Evolutionary conservation across 768 basidiomycete genomes (phyloP), one percentile per base, ranked within the genome.

Genomic region (Collybia mongolica): DNA sequence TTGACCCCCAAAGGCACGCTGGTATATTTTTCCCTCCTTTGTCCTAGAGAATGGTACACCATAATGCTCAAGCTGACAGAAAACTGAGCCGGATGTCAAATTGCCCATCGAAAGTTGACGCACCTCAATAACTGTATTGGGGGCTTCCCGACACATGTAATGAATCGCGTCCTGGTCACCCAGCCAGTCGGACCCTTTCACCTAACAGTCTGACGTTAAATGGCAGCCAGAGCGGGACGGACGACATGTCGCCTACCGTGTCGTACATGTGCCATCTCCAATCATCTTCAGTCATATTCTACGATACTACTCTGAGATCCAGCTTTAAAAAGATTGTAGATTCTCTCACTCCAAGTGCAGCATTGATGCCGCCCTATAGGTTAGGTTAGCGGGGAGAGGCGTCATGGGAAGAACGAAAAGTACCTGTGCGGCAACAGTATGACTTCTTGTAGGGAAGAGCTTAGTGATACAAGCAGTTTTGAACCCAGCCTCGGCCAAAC

Each of bases 231-330:
- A 12, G 24, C 7, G 39, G 48, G 41, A 28, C 39, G 18, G 29
- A 42, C 5, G 50, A 39, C 11, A n/a, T 28, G 26, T 32, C 4
- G 69, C 88, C 61, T 66, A 92, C 92, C 45, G 91, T 93, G 65
- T 93, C 92, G 63, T 93, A 96, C 93, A 96, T 97, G 66, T 97
- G 95, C 95, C 94, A 97, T 71, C 94, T 76, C 94, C 95, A 98
- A 67, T 98, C 94, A 64, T 98, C 97, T 73, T 99, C 97, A 3
- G 94, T 97, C 94, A 98, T 95, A 74, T 98, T 97, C 86, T 93
- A 65, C 29, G 47, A 19, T 6, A 32, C 5, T 32, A 5, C 2
- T 32, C 3, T 11, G 7, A 32, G 14, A n/a, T n/a, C 3, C 32
- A 32, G 32, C 11, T 32, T 32, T 11, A 14, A 36, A 28, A 49